Base-by-base conservation (phyloP, 805 yeast genomes). In the Wickerhamomyces canadensis region DNA sequence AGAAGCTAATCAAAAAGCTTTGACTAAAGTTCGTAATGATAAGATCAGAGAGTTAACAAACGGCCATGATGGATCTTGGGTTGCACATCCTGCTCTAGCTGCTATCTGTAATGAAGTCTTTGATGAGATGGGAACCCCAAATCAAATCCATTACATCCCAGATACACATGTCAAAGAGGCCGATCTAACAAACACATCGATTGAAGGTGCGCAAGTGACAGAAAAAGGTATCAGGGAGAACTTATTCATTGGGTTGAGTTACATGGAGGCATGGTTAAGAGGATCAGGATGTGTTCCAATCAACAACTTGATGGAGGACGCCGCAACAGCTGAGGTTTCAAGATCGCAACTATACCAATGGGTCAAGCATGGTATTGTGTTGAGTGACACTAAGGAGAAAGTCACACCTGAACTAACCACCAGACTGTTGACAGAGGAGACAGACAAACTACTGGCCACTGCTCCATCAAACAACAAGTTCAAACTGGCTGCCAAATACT, bases 1-100 rank as follows among this genome's bases (percentile, higher is more conserved):
- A 24, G 74, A 62, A 35, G 76, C 78, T 41, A 83, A 84, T 62
- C 65, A 68, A 30, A 62, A 65, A 34, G 91, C 89, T 6, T 70
- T 84, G 78, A 74, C 70, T 32, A 81, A 81, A 49, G 93, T 84
- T 34, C 73, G 76, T 48, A 74, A 68, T 56, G 94, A 84, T 61
- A 84, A 84, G 61, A 71, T 79, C 47, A 68, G 93, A 53, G 94
- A 84, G 61, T 80, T 82, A 33, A 61, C 67, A 31, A 80, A 83
- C 34, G 93, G 93, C 35, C 87, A 85, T 61, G 93, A 84, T 64
- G 88, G 93, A 35, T 81, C 91, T 40, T 84, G 94, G 94, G 84
- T 84, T 56, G 91, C 91, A 5, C 93, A 84, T 56, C 94, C 94
- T 10, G 89, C 88, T 16, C 68, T 84, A 58, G 84, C 84, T 18